A percentile compares a stretch with the other conserved stretches of the same genome.
Conservation (phyloP, 1,284 basidiomycete species). For the Tetrapyrgos nigripes region DNA sequence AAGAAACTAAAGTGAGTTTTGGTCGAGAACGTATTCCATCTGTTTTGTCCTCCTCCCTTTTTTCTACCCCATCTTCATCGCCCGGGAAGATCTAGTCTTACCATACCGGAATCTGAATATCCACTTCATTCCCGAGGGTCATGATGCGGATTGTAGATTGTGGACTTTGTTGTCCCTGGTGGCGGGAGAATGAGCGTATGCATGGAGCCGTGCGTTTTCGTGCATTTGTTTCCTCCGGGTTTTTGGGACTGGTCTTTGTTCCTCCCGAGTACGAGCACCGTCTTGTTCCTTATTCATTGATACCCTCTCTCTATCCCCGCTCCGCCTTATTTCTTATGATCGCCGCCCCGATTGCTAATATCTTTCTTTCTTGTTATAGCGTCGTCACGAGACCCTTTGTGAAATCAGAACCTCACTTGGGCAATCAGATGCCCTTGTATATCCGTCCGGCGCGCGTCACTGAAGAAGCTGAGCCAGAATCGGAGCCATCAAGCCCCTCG, state of each 20-base stretch:
- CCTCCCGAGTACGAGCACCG: too few species aligned
- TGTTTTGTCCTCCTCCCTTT: background rate
- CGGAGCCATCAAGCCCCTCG: background rate
- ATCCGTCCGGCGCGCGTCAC: conserved; percentile 26
- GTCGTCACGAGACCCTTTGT: conserved; percentile 59
- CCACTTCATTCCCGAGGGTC: background rate
- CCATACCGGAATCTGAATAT: background rate
- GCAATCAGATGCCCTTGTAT: conserved; percentile 64
- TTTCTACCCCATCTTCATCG: background rate
- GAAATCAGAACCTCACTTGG: conserved; percentile 51
- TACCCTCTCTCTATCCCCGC: too few species aligned
- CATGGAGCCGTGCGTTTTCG: too few species aligned
- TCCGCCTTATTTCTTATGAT: too few species aligned
- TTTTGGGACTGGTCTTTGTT: too few species aligned
- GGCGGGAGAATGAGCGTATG: too few species aligned
- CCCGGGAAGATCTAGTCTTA: background rate
- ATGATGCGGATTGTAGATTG: background rate
- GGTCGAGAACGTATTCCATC: background rate
- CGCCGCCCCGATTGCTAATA: background rate
- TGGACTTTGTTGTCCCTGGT: background rate
- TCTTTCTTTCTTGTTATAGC: background rate
- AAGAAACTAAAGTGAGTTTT: conserved; percentile 69
- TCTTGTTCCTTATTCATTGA: too few species aligned
- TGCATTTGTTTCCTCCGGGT: too few species aligned
- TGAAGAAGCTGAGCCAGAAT: background rate